Evolutionary conservation across 1,284 basidiomycete genomes (phyloP).

Genomic region (Coniferiporia weirii): DNA sequence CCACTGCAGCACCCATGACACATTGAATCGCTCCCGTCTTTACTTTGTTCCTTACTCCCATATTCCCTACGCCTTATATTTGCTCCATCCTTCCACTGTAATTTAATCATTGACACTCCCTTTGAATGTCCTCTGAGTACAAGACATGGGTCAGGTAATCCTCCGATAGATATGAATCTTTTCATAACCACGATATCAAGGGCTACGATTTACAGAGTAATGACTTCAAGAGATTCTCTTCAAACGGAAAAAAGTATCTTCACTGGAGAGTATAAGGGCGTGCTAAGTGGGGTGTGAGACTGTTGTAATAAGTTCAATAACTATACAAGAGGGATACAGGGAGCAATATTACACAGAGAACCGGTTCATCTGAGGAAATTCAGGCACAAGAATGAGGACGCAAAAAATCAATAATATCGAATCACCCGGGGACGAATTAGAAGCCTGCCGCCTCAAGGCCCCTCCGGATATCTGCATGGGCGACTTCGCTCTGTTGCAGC

Average conservation of each 20-base stretch:
- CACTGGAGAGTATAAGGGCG: neutral
- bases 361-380: neutral
- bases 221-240: neutral
- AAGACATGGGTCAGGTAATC: neutral
- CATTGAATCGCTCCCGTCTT: neutral
- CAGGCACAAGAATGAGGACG: neutral
- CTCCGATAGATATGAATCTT: constrained; percentile 5
- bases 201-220: neutral
- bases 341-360: too few species aligned
- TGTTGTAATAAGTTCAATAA: neutral
- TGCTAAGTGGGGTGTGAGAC: neutral
- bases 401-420: neutral
- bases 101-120: constrained; percentile 2
- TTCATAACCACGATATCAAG: neutral
- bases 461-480: constrained; percentile 56
- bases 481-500: constrained; percentile 50
- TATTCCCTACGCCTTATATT: neutral
- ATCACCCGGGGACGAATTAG: constrained; percentile 24
- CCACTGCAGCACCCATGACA: neutral
- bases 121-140: neutral
- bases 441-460: constrained; percentile 59
- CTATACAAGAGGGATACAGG: too few species aligned
- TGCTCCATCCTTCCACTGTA: constrained; percentile 12
- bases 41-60: neutral
- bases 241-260: neutral